Conservation (phyloP, 306 rosid genomes). For the Glycine latifolia region DNA sequence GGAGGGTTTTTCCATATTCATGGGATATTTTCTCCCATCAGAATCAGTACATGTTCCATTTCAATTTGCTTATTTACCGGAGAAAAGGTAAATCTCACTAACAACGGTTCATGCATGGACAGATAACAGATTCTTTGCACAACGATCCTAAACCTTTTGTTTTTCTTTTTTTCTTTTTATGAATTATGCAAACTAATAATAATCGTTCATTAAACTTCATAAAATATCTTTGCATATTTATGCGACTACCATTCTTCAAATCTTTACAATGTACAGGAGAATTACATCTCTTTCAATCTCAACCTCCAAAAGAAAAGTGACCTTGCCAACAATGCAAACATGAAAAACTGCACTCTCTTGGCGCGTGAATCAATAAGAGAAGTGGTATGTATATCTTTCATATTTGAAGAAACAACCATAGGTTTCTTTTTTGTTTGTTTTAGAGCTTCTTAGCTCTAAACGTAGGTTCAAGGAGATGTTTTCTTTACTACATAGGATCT, state of each 20-base stretch:
- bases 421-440: no score
- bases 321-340: background rate
- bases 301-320: slow-evolving; percentile 16
- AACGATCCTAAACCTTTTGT: background rate
- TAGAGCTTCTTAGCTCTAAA: no score
- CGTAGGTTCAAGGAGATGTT: no score
- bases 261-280: background rate
- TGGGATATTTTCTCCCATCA: background rate
- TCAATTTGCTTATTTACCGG: background rate
- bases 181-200: background rate
- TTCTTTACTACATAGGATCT: no score
- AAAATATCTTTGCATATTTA: slow-evolving; percentile 6
- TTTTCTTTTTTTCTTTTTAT: background rate
- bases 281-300: slow-evolving; percentile 8
- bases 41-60: slow-evolving; percentile 21
- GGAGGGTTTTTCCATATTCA: background rate
- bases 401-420: background rate
- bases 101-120: slow-evolving; percentile 24
- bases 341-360: background rate
- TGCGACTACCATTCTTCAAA: background rate
- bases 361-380: background rate
- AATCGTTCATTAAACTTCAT: background rate
- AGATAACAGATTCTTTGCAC: background rate
- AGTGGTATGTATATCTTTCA: background rate
- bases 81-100: slow-evolving; percentile 21